phyloP scores from a whole-genome alignment of 148 eudicot species.

The Diospyros lotus region DNA sequence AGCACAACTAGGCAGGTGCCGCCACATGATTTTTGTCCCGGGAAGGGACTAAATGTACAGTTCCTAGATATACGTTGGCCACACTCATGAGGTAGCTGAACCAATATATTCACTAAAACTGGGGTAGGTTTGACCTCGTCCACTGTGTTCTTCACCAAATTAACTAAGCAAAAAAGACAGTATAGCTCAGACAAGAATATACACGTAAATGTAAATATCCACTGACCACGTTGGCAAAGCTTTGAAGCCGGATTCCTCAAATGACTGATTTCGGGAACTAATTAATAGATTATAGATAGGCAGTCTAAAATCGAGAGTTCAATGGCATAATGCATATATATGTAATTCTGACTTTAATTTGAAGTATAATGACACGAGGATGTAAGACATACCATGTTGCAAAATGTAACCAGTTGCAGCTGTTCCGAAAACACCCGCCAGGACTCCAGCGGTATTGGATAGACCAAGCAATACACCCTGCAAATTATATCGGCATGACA shows the following conservation, averaged over 20 bases:
- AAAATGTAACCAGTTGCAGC: constrained; percentile 94
- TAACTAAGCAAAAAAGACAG: neutral
- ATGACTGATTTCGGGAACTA: neutral
- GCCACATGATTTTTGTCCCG: neutral
- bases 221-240: neutral
- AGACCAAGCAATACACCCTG: constrained; percentile 93
- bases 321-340: neutral
- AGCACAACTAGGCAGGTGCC: neutral
- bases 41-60: neutral
- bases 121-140: neutral
- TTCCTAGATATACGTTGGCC: neutral
- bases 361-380: neutral
- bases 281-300: neutral
- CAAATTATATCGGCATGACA: neutral
- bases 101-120: neutral
- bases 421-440: constrained; percentile 90
- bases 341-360: neutral
- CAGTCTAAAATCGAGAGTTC: neutral
- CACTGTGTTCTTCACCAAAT: neutral
- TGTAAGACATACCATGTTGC: constrained; percentile 69
- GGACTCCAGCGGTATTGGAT: constrained; percentile 93
- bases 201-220: neutral
- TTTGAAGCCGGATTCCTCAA: neutral
- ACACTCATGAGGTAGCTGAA: constrained; percentile 5
- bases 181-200: too few relatives aligned